Conservation (phyloP, 805 yeast species). For the Pachysolen tannophilus region DNA sequence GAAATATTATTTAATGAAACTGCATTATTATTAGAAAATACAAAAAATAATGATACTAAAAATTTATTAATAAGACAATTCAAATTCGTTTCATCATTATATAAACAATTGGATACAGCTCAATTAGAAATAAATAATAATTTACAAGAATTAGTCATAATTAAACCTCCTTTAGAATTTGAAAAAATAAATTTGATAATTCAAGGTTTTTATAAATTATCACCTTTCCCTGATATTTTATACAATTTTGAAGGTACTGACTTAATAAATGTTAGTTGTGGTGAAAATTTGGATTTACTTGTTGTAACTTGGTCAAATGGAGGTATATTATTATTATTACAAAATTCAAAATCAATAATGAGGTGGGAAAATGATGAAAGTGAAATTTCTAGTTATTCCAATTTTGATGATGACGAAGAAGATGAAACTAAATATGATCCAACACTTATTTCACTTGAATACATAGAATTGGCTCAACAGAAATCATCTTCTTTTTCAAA, state of each 20-base stretch:
- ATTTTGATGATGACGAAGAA: neutral
- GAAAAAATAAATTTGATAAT: slow-evolving; percentile 7
- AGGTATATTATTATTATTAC: slow-evolving; percentile 20
- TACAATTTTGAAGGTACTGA: slow-evolving; percentile 37
- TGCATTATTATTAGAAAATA: slow-evolving; percentile 16
- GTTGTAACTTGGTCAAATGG: slow-evolving; percentile 15
- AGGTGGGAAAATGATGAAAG: slow-evolving; percentile 3
- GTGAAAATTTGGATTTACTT: slow-evolving; percentile 16
- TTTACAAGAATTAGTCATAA: neutral
- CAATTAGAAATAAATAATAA: slow-evolving; percentile 1
- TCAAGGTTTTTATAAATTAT: slow-evolving; percentile 48
- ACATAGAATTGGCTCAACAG: slow-evolving; percentile 2
- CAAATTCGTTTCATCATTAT: slow-evolving; percentile 25
- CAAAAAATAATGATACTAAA: slow-evolving; percentile 12
- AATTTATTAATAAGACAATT: slow-evolving; percentile 23
- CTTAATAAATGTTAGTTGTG: slow-evolving; percentile 20
- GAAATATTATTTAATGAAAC: slow-evolving; percentile 26
- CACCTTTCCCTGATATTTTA: slow-evolving; percentile 46
- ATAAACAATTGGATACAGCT: slow-evolving; percentile 17
- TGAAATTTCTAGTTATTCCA: neutral
- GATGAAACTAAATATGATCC: neutral
- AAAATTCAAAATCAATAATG: slow-evolving; percentile 22
- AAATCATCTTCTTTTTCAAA: slow-evolving; percentile 6
- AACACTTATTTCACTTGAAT: slow-evolving; percentile 6
- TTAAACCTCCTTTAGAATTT: neutral